Evolutionary conservation across 306 rosid species (phyloP), one percentile per base, ranked within the genome.

Genomic region (Castanospermum australe): DNA sequence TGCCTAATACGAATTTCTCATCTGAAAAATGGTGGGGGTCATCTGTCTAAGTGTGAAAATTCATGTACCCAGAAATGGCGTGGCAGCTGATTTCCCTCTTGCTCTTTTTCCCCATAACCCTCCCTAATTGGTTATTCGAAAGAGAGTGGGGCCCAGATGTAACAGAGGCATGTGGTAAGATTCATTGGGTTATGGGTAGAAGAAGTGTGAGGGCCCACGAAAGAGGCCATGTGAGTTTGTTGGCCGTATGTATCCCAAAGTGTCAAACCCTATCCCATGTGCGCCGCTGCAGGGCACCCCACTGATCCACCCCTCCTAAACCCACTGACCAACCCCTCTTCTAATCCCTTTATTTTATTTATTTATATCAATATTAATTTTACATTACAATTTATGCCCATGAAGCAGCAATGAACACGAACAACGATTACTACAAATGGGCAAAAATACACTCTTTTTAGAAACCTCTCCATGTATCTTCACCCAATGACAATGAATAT

Each of bases 261-360:
- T 77, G 84, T 87, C 88, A 86, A 93, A 91, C 92, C 91, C 94
- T 79, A 84, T 84, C 78, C 98, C 98, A 93, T 90, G 97, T 88
- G 98, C 97, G 91, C 76, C 89, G 92, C 83, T 91, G 80, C 78
- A 81, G 97, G 94, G 95, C 87, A 78, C 91, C 90, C 96, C 93
- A 86, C 89, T 86, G 35, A 68, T 89, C 75, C 54, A 59, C 45
- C 57, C 65, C 67, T 14, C 54, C 25, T 10, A n/a, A 28, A 22
- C 59, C 57, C 79, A 44, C 77, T 59, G 11, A 65, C 10, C 50
- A 22, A 6, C 28, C 15, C 21, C 71, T 45, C 54, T 50, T 51
- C 8, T 45, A 30, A 6, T 25, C 41, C 22, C 32, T 61, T 22
- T 76, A 50, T 61, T 61, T 22, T 76, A 50, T 20, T 6, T 59